Percentiles rank a stretch among this genome's conserved stretches.
Evolutionary conservation across 257 asterid species (phyloP).

Genomic region (Verbascum thapsus): DNA sequence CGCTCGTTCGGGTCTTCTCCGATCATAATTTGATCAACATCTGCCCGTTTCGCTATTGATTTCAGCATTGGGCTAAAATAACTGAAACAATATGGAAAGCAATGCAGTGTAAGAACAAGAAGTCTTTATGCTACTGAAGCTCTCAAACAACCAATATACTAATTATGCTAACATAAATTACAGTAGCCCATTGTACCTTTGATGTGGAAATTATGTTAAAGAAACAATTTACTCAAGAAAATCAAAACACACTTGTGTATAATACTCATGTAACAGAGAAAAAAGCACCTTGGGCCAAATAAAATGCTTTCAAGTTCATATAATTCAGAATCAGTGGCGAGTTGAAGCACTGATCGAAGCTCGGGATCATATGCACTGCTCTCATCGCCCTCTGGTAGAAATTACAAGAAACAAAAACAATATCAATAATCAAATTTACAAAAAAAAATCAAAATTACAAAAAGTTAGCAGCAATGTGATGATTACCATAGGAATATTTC

Average conservation of each 20-base stretch:
- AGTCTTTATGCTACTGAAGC: not conserved
- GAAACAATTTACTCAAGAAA: not conserved
- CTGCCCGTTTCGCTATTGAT: constrained; percentile 62
- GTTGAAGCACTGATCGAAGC: constrained; percentile 79
- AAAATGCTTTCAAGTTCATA: constrained; percentile 75
- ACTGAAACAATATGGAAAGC: constrained; percentile 51
- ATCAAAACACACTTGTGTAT: not conserved
- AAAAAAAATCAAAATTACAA: not conserved
- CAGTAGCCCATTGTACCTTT: too few relatives aligned
- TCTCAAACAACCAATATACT: constrained; percentile 13
- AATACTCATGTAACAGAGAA: not conserved
- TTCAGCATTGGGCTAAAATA: constrained; percentile 93
- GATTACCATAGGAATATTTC: constrained; percentile 42
- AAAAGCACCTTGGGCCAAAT: constrained; percentile 80
- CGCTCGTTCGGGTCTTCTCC: constrained; percentile 87
- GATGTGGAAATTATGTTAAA: not conserved
- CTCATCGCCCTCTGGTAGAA: constrained; percentile 42
- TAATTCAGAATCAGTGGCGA: constrained; percentile 84
- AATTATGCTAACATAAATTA: not conserved
- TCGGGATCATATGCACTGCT: constrained; percentile 60
- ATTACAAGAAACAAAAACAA: not conserved
- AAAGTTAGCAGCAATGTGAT: constrained; percentile 20
- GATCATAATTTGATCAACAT: constrained; percentile 64
- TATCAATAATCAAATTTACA: constrained; percentile 11
- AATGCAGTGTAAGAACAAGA: not conserved